Percentiles rank a stretch among this genome's conserved stretches.
phyloP scores from a whole-genome alignment of 345 rosid genomes.

The Lumnitzera littorea region DNA sequence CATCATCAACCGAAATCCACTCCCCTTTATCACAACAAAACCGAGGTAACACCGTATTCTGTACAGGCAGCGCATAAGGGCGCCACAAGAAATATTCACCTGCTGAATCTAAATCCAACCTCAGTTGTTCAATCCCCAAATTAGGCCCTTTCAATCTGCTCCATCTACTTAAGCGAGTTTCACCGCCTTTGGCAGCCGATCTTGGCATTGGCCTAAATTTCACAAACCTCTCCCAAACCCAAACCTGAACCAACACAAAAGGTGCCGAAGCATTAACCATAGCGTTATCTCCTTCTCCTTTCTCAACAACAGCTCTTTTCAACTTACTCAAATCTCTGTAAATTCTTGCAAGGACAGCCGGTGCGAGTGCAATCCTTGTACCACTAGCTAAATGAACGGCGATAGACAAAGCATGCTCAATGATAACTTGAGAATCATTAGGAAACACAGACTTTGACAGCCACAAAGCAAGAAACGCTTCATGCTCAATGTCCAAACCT shows the following conservation, averaged over 20 bases:
- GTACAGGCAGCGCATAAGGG: slow-evolving; percentile 13
- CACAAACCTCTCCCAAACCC: slow-evolving; percentile 39
- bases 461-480: slow-evolving; percentile 38
- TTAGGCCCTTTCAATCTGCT: slow-evolving; percentile 1
- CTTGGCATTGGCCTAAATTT: slow-evolving; percentile 21
- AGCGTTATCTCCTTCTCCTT: not conserved
- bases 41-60: not conserved
- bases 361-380: slow-evolving; percentile 39
- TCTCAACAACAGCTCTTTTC: slow-evolving; percentile 11
- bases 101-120: slow-evolving; percentile 17
- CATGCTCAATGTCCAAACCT: slow-evolving; percentile 27
- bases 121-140: slow-evolving; percentile 9
- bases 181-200: slow-evolving; percentile 12
- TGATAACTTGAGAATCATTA: not conserved
- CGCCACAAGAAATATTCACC: slow-evolving; percentile 18
- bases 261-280: slow-evolving; percentile 18
- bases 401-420: slow-evolving; percentile 8
- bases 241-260: slow-evolving; percentile 25
- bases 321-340: slow-evolving; percentile 25
- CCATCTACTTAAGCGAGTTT: slow-evolving; percentile 33
- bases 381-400: slow-evolving; percentile 34
- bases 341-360: slow-evolving; percentile 31
- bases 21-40: slow-evolving; percentile 9
- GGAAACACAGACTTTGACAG: slow-evolving; percentile 26
- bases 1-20: slow-evolving; percentile 6